These are phyloP conservation scores for Yamadazyma laniorum DNA, from an alignment of 805 yeast species.

Conservation along the genomic window DNA sequence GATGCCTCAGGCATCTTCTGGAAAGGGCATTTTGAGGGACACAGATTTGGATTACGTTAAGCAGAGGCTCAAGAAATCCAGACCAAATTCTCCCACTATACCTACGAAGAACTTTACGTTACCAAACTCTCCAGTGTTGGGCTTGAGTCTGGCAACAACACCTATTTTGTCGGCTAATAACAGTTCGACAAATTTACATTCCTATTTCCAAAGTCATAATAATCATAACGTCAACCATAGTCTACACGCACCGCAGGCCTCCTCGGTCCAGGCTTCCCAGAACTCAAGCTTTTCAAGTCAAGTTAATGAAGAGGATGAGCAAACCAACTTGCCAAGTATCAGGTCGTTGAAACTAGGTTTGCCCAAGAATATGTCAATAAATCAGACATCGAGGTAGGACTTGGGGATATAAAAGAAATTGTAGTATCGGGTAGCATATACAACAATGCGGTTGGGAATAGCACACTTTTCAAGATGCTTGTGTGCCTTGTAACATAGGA, in stretches of 20 bases:
- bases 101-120: constrained; percentile 33
- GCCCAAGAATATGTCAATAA: constrained; percentile 41
- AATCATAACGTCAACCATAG: constrained; percentile 1
- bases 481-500: neutral
- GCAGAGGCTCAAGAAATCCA: constrained; percentile 43
- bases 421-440: no score
- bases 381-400: neutral
- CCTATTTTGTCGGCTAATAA: constrained; percentile 44
- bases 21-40: constrained; percentile 30
- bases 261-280: constrained; percentile 14
- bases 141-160: constrained; percentile 37
- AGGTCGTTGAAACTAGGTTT: constrained; percentile 50
- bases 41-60: constrained; percentile 49
- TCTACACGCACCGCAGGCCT: constrained; percentile 1
- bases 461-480: no score
- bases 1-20: constrained; percentile 14
- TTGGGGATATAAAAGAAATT: no score
- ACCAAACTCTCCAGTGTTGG: constrained; percentile 45
- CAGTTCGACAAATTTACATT: constrained; percentile 37
- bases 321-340: constrained; percentile 43
- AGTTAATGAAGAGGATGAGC: constrained; percentile 12
- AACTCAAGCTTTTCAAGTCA: constrained; percentile 9
- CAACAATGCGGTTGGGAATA: no score
- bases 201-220: constrained; percentile 32
- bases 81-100: constrained; percentile 49